Base-by-base conservation (phyloP, 2,329 filamentous ascomycete genomes). In the Fusarium sp. region DNA sequence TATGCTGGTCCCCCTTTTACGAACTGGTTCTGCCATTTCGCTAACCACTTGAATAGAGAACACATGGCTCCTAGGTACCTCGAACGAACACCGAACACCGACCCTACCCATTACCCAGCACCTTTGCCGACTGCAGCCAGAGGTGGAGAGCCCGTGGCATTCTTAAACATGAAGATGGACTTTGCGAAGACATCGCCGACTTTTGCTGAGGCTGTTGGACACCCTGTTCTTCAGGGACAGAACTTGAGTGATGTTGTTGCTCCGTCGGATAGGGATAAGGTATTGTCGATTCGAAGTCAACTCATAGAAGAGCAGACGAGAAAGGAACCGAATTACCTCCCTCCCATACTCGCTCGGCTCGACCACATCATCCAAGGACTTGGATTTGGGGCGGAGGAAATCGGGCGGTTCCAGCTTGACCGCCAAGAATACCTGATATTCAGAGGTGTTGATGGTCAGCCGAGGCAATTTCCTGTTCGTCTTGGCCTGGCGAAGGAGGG, bases 271-370 rank as follows among this genome's bases (percentile, higher is more conserved):
- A 85, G 86, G 14, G 87, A 90, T 2, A 89, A 87, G 69, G 82
- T 91, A 6, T 77, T 83, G 45, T 82, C 81, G 10, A 81, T 91
- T 52, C 88, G 89, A 73, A 84, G 84, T 57, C 84, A 85, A 60
- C 84, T 93, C 56, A 86, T 89, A 62, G 87, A 88, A 18, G 90
- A 92, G 73, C 89, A 90, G 69, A 83, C 85, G 35, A 84, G 86
- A 73, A 89, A 86, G 65, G 89, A 91, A 34, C 90, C 90, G 20
- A 90, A 89, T 54, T 92, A 92, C 78, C 84, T 92, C 23, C 90
- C 91, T 5, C 91, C 91, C 2, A 92, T 92, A n/a, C 87, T 90
- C 69, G 86, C 85, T 41, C 87, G 87, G 67, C 87, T 89, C 60
- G 87, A 89, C 27, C 84, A 87, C 30, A 85, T 90, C 18, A 87